phyloP scores from a whole-genome alignment of 1,284 basidiomycete species.

The Tilletia caries region DNA sequence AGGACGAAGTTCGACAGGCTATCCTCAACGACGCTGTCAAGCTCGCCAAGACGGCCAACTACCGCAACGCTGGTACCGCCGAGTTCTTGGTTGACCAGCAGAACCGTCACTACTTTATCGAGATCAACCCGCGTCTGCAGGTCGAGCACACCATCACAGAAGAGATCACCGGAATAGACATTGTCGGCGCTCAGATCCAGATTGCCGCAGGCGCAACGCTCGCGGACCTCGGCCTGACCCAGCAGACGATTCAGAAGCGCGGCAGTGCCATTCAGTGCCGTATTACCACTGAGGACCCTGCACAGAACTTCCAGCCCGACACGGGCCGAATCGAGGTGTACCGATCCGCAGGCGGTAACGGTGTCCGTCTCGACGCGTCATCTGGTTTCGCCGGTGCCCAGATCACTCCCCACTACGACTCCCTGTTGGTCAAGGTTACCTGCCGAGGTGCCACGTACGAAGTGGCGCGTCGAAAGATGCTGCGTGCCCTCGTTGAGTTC shows the following conservation, averaged over 20 bases:
- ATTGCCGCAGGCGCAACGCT: slow-evolving; percentile 95
- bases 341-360: slow-evolving; percentile 95
- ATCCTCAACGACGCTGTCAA: slow-evolving; percentile 90
- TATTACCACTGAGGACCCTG: slow-evolving; percentile 97
- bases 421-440: slow-evolving; percentile 91
- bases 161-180: slow-evolving; percentile 98
- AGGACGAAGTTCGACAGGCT: slow-evolving; percentile 82
- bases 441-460: slow-evolving; percentile 97
- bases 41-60: slow-evolving; percentile 84
- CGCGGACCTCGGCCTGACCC: slow-evolving; percentile 90
- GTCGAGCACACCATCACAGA: slow-evolving; percentile 69
- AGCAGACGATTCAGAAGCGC: slow-evolving; percentile 90
- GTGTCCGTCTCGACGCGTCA: slow-evolving; percentile 92
- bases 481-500: slow-evolving; percentile 97
- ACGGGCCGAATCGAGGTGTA: slow-evolving; percentile 99
- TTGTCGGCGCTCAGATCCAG: slow-evolving; percentile 96
- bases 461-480: slow-evolving; percentile 96
- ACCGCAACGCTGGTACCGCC: slow-evolving; percentile 93
- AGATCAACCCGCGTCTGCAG: slow-evolving; percentile 60
- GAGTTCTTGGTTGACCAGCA: slow-evolving; percentile 88
- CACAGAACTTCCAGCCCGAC: slow-evolving; percentile 89
- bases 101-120: slow-evolving; percentile 96
- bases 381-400: slow-evolving; percentile 99
- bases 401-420: slow-evolving; percentile 99
- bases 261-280: slow-evolving; percentile 98